Percentiles rank a stretch among this genome's conserved stretches.
These are phyloP conservation scores for Wickerhamiella qilinensis DNA, from an alignment of 805 yeast genomes.

Conservation along the genomic window DNA sequence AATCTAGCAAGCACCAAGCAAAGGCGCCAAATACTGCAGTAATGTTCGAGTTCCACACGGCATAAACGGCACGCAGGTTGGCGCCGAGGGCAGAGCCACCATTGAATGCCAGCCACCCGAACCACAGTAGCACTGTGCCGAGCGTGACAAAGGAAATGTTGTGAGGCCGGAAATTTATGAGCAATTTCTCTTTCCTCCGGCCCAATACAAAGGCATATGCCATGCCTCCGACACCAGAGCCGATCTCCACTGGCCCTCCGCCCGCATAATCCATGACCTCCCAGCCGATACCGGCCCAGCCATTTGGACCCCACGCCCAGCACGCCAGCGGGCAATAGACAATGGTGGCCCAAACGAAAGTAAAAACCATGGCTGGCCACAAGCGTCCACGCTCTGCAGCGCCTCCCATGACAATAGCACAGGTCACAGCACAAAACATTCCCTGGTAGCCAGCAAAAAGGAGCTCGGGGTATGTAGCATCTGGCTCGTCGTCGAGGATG, in stretches of 20 bases:
- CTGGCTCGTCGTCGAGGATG: conserved; percentile 34
- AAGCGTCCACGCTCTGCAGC: conserved; percentile 87
- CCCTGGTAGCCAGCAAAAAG: conserved; percentile 78
- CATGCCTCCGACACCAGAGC: conserved; percentile 81
- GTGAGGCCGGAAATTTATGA: conserved; percentile 87
- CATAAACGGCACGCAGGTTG: conserved; percentile 67
- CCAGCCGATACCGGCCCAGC: conserved; percentile 79
- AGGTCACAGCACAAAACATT: conserved; percentile 82
- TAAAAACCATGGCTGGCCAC: conserved; percentile 65
- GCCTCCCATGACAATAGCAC: conserved; percentile 84
- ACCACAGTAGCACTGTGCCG: conserved; percentile 77
- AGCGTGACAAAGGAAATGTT: conserved; percentile 80
- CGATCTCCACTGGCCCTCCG: conserved; percentile 92
- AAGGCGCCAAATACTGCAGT: conserved; percentile 84
- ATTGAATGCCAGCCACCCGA: conserved; percentile 94
- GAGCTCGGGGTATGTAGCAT: conserved; percentile 54
- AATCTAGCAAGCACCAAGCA: conserved; percentile 85
- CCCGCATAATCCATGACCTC: conserved; percentile 96
- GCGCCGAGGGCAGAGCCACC: conserved; percentile 81
- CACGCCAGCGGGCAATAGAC: conserved; percentile 91
- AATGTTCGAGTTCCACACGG: conserved; percentile 81
- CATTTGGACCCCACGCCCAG: conserved; percentile 88
- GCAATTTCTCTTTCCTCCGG: conserved; percentile 52
- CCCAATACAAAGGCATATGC: conserved; percentile 39
- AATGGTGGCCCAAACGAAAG: conserved; percentile 76